Evolutionary conservation across 441 rosid species (phyloP).

Genomic region (Gossypium schwendimanii): DNA sequence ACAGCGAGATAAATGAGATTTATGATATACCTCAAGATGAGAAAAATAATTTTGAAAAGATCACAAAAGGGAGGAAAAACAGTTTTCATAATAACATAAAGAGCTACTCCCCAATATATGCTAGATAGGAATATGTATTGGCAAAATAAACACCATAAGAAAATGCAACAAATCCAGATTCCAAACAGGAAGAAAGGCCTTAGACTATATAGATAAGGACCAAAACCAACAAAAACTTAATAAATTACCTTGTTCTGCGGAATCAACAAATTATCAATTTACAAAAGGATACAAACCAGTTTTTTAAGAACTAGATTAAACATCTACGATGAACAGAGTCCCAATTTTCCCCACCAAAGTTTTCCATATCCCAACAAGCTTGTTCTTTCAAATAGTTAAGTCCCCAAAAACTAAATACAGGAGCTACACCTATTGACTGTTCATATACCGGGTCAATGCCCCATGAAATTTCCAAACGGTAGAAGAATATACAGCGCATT

Average conservation of each 20-base stretch:
- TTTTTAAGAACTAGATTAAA: neutral
- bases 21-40: neutral
- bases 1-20: neutral
- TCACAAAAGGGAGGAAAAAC: neutral
- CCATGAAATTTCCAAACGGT: neutral
- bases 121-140: neutral
- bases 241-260: neutral
- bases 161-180: neutral
- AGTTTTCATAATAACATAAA: neutral
- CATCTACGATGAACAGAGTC: neutral
- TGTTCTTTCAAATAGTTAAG: slow-evolving; percentile 3
- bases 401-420: neutral
- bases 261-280: neutral
- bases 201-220: neutral
- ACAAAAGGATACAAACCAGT: neutral
- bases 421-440: neutral
- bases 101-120: neutral
- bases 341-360: neutral
- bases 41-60: neutral
- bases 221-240: neutral
- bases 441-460: neutral
- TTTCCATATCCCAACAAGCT: neutral
- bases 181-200: neutral
- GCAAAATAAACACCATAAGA: neutral
- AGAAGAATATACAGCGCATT: neutral